phyloP scores from a whole-genome alignment of 1,284 basidiomycete species.

The Apiotrichum veenhuisii region DNA sequence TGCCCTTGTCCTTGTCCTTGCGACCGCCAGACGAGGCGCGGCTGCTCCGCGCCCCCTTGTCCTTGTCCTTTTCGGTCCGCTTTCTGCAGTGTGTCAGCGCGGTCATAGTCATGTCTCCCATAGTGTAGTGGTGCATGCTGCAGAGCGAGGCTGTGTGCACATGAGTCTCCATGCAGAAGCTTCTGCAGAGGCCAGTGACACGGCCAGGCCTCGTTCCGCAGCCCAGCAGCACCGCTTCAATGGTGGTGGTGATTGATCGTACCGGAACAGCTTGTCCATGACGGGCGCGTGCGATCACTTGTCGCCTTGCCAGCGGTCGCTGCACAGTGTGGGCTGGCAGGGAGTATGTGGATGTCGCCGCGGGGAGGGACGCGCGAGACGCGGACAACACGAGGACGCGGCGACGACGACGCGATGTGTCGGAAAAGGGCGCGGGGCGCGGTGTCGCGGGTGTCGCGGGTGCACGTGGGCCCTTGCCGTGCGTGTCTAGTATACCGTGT shows the following conservation, averaged over 20 bases:
- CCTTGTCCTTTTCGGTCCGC: slow-evolving; percentile 1
- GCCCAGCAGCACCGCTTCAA: too few relatives aligned
- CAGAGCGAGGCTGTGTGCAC: background rate
- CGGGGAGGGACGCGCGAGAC: background rate
- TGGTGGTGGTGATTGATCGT: too few relatives aligned
- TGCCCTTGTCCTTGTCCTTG: slow-evolving; percentile 1
- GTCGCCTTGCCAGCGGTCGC: too few relatives aligned
- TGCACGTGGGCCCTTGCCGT: too few relatives aligned
- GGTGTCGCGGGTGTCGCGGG: too few relatives aligned
- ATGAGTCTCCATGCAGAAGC: too few relatives aligned
- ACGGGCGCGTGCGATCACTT: too few relatives aligned
- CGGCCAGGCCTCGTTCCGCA: too few relatives aligned
- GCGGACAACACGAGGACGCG: background rate
- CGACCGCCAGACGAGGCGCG: background rate
- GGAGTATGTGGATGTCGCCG: background rate
- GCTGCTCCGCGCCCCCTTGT: too few relatives aligned
- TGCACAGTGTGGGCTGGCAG: background rate
- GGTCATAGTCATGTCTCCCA: background rate
- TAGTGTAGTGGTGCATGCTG: background rate
- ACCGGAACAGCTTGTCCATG: slow-evolving; percentile 25
- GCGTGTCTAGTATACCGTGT: too few relatives aligned
- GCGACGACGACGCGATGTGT: background rate
- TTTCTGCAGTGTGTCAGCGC: too few relatives aligned
- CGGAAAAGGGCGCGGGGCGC: background rate
- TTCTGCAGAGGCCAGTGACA: too few relatives aligned